These are phyloP conservation scores for Fusarium sp. DNA, from an alignment of 2,329 filamentous ascomycete species.

Conservation along the genomic window DNA sequence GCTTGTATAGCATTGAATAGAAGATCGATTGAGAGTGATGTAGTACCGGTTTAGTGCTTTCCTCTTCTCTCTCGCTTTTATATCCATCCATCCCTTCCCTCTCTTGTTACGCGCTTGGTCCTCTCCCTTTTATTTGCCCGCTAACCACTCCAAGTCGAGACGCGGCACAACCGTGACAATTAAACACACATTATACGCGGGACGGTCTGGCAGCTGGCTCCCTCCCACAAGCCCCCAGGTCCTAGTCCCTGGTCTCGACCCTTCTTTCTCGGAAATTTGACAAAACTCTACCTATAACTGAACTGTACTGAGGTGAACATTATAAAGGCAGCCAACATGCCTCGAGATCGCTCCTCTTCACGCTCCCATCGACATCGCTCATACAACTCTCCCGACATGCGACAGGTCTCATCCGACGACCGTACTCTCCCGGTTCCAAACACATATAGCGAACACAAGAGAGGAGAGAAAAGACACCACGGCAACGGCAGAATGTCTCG, in stretches of 20 bases:
- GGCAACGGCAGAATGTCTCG: constrained; percentile 23
- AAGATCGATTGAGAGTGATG: neutral
- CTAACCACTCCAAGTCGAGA: neutral
- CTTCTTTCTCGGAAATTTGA: constrained; percentile 2
- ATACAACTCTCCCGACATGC: constrained; percentile 22
- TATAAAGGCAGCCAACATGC: constrained; percentile 17
- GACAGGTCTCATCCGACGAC: constrained; percentile 18
- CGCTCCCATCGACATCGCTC: constrained; percentile 34
- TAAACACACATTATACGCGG: neutral
- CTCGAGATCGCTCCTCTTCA: constrained; percentile 32
- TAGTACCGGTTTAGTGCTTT: neutral
- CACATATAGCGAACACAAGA: constrained; percentile 39
- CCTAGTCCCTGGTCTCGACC: constrained; percentile 6
- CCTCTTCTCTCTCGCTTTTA: constrained; percentile 1
- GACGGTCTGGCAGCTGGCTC: neutral
- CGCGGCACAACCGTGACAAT: neutral
- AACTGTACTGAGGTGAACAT: neutral
- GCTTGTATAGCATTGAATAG: neutral
- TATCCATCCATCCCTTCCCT: neutral
- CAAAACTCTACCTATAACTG: neutral
- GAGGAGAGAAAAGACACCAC: constrained; percentile 1
- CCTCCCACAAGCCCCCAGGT: neutral
- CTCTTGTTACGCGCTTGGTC: neutral
- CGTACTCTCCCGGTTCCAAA: constrained; percentile 45
- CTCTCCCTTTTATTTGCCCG: neutral